These are phyloP conservation scores for Malassezia furfur DNA, from an alignment of 1,284 basidiomycete genomes.

Conservation along the genomic window DNA sequence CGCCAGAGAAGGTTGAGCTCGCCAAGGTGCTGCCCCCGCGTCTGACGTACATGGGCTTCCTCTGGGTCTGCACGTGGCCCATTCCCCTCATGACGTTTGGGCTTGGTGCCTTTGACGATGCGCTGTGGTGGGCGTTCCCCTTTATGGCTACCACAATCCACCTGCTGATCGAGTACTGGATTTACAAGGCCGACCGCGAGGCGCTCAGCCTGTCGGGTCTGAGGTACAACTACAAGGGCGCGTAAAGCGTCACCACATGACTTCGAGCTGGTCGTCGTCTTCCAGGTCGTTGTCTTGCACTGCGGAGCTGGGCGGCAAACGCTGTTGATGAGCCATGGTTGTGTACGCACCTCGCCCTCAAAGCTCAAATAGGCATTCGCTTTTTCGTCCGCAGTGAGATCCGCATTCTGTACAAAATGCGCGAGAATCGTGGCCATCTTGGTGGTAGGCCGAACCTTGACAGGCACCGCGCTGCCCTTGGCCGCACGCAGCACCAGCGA, in stretches of 20 bases:
- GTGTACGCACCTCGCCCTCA: conserved; percentile 17
- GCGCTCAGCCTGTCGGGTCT: conserved; percentile 31
- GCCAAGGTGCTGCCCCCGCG: conserved; percentile 24
- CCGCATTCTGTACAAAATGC: conserved; percentile 17
- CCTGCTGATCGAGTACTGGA: conserved; percentile 28
- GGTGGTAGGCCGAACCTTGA: conserved; percentile 26
- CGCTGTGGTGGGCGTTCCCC: conserved; percentile 42
- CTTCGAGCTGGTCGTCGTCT: conserved; percentile 20
- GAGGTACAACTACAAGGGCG: conserved; percentile 44
- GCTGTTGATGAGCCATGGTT: not conserved
- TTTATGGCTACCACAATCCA: conserved; percentile 24
- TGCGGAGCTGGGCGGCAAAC: conserved; percentile 5
- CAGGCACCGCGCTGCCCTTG: conserved; percentile 17
- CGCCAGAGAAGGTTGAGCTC: conserved; percentile 17
- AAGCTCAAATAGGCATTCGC: conserved; percentile 8
- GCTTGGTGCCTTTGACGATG: conserved; percentile 39
- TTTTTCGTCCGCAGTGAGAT: conserved; percentile 3
- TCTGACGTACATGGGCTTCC: conserved; percentile 36
- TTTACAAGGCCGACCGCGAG: conserved; percentile 30
- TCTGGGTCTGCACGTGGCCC: conserved; percentile 29
- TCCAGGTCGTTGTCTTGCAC: conserved; percentile 26
- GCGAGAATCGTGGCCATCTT: conserved; percentile 18
- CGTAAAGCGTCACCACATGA: conserved; percentile 22
- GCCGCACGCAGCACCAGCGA: conserved; percentile 20
- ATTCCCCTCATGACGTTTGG: conserved; percentile 44